Evolutionary conservation across 148 eudicot genomes (phyloP).

Genomic region (Dianthus caryophyllus): DNA sequence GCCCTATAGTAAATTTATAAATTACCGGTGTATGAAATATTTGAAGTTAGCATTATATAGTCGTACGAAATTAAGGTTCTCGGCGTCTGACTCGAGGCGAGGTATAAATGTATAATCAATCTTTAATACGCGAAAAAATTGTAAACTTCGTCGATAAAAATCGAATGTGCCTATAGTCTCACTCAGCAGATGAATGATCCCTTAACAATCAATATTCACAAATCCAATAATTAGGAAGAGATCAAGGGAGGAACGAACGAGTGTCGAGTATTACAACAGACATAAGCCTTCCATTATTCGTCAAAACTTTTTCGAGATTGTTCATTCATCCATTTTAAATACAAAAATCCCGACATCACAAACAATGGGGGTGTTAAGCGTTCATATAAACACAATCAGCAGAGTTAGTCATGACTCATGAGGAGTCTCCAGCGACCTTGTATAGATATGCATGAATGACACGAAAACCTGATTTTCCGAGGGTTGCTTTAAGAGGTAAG

Average conservation of each 20-base stretch:
- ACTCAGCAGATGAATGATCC: background rate
- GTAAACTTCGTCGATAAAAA: no score
- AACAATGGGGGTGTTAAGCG: background rate
- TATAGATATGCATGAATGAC: background rate
- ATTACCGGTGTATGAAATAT: no score
- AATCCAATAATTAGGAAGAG: background rate
- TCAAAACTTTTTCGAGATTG: conserved; percentile 1
- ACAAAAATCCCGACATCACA: conserved; percentile 4
- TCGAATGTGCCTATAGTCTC: background rate
- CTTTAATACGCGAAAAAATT: no score
- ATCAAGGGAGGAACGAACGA: background rate
- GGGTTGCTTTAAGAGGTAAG: background rate
- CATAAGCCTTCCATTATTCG: background rate
- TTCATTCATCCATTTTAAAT: background rate
- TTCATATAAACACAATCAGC: conserved; percentile 1
- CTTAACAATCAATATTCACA: conserved; percentile 1
- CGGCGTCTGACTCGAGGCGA: no score
- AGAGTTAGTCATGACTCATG: background rate
- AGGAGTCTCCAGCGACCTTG: background rate
- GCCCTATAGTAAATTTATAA: no score
- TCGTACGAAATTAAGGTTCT: no score
- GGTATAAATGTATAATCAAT: no score
- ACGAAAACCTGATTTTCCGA: background rate
- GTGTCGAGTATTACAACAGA: background rate
- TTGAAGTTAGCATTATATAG: no score